phyloP scores from a whole-genome alignment of 2,329 filamentous ascomycete species.

The Colletotrichum sublineola region DNA sequence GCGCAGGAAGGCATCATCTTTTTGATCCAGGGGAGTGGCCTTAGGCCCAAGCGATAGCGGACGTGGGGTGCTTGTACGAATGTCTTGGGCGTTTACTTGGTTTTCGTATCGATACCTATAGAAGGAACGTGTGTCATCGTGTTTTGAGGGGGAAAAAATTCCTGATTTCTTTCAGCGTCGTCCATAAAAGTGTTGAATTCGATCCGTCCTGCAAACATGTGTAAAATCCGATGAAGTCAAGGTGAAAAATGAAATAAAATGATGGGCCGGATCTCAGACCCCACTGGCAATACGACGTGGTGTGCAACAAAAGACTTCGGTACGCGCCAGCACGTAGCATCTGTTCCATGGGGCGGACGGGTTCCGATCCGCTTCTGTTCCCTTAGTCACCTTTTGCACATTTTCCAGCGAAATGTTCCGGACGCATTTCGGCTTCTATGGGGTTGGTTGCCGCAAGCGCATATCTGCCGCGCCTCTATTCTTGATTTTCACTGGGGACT shows the following conservation, averaged over 20 bases:
- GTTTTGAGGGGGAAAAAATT: not conserved
- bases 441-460: not conserved
- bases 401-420: not conserved
- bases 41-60: slow-evolving; percentile 18
- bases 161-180: not conserved
- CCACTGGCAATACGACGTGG: not conserved
- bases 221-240: not conserved
- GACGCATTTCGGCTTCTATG: not conserved
- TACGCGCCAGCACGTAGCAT: not conserved
- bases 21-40: not conserved
- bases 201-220: fast-evolving
- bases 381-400: not conserved
- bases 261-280: not conserved
- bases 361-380: not conserved
- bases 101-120: slow-evolving; percentile 33
- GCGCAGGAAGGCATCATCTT: not conserved
- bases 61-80: slow-evolving; percentile 25
- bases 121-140: slow-evolving; percentile 8
- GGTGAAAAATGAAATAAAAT: not conserved
- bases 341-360: not conserved
- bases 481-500: not conserved
- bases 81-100: slow-evolving; percentile 36
- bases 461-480: not conserved
- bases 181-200: not conserved
- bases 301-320: not conserved